Base-by-base conservation (phyloP, 805 yeast genomes). In the Candida ovalis region DNA sequence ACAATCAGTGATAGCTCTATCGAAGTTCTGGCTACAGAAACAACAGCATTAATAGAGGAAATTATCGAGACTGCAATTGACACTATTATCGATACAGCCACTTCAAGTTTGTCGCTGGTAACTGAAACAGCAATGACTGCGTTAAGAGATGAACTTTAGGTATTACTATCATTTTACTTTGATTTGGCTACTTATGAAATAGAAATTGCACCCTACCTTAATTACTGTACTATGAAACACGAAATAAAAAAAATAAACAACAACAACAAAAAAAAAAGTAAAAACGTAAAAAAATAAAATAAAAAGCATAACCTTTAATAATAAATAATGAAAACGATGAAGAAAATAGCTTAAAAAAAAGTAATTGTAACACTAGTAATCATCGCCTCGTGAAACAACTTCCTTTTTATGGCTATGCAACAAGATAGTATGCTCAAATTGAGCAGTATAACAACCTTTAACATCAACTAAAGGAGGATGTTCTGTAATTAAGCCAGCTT, bases 301-400 rank as follows among this genome's bases (percentile, higher is more conserved):
- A 13, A 18, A 23, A 23, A 2, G 15, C 28, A 2, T 17, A 15
- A 18, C 12, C 7, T 5, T 7, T 25, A 30, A 12, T 30, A 30
- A 30, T 30, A 30, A 30, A 30, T 15, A 36, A 22, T 17, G 12
- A 21, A 12, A 37, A 15, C 1, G 24, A 10, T 15, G 13, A 1
- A 38, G 19, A 24, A 1, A 38, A 21, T 21, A n/a, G 5, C 33
- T 5, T 19, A n/a, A 15, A 39, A n/a, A n/a, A n/a, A n/a, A n/a
- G n/a, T n/a, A n/a, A 30, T 30, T 10, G 35, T 30, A 30, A 30
- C 35, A 30, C 54, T 69, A 92, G 64, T 83, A 94, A 68, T 94
- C 99, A 40, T 89, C 97, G 44, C 99, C 99, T 57, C 92, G 80
- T 13, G 97, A 88, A 19, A 94, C 90, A 40, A 94, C 92, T 69